phyloP scores from a whole-genome alignment of 2,329 filamentous ascomycete genomes.

The Emericellopsis cladophorae region DNA sequence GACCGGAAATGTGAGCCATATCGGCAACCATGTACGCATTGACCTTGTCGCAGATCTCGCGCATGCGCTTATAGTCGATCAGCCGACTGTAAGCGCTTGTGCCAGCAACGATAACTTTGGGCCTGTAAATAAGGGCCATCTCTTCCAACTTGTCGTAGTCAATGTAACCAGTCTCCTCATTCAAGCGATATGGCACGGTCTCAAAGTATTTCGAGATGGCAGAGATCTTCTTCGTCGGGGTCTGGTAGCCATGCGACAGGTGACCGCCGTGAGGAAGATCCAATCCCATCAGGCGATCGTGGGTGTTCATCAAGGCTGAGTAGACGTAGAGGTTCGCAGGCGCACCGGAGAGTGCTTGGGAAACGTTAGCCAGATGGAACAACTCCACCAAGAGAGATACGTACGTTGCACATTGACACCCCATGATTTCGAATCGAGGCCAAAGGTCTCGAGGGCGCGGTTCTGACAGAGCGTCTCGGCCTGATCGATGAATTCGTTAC shows the following conservation, averaged over 20 bases:
- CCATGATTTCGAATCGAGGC: slow-evolving; percentile 76
- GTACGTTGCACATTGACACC: slow-evolving; percentile 89
- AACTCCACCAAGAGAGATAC: slow-evolving; percentile 13
- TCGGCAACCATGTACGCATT: slow-evolving; percentile 89
- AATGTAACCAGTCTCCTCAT: slow-evolving; percentile 84
- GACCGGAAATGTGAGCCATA: slow-evolving; percentile 93
- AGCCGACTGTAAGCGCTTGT: slow-evolving; percentile 92
- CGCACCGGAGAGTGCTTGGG: slow-evolving; percentile 59
- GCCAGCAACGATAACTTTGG: slow-evolving; percentile 90
- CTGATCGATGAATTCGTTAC: slow-evolving; percentile 91
- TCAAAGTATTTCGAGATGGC: slow-evolving; percentile 98
- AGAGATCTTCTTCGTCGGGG: slow-evolving; percentile 88
- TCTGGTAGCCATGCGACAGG: slow-evolving; percentile 94
- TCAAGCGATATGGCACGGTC: slow-evolving; percentile 85
- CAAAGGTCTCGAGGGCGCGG: slow-evolving; percentile 78
- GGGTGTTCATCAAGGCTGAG: slow-evolving; percentile 80
- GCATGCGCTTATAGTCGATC: slow-evolving; percentile 90
- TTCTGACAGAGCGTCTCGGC: slow-evolving; percentile 83
- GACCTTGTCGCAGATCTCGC: slow-evolving; percentile 78
- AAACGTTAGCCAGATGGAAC: neutral
- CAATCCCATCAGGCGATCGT: slow-evolving; percentile 93
- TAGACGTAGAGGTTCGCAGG: slow-evolving; percentile 84
- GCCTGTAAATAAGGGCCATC: slow-evolving; percentile 76
- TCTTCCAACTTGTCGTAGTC: slow-evolving; percentile 90
- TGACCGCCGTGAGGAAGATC: slow-evolving; percentile 95